Conservation (phyloP, 495 filamentous ascomycete genomes). For the Aspergillus biplanus region DNA sequence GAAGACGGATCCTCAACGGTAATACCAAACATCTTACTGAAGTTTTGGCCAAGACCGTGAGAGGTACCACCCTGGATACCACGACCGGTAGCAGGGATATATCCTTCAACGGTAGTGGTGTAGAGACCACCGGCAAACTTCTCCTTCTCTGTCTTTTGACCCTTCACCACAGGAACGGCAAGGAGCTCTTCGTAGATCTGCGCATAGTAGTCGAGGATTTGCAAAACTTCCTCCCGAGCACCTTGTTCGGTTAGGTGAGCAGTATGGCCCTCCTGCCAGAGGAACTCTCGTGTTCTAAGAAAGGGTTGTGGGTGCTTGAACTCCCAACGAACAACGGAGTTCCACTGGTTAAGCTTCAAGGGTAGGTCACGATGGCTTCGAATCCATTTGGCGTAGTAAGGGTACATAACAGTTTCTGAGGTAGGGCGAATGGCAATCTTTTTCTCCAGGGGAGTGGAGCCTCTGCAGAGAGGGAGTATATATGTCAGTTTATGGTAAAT, state of each 20-base stretch:
- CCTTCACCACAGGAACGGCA: constrained; percentile 90
- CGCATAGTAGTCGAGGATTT: constrained; percentile 93
- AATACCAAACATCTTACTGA: constrained; percentile 98
- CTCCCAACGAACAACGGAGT: constrained; percentile 97
- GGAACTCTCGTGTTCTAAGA: constrained; percentile 87
- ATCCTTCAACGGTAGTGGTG: constrained; percentile 88
- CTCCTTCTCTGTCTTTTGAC: constrained; percentile 86
- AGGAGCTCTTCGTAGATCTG: constrained; percentile 90
- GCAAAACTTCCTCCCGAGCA: constrained; percentile 80
- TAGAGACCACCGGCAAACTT: constrained; percentile 96
- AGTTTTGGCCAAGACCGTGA: constrained; percentile 95
- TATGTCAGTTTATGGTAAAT: background rate
- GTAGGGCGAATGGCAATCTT: constrained; percentile 96
- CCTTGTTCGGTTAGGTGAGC: constrained; percentile 81
- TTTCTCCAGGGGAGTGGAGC: constrained; percentile 87
- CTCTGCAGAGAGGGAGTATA: constrained; percentile 35
- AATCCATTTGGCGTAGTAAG: constrained; percentile 97
- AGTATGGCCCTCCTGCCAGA: constrained; percentile 99
- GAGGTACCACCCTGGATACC: constrained; percentile 96
- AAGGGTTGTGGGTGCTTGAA: constrained; percentile 98
- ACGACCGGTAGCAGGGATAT: constrained; percentile 90
- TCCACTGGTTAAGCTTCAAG: constrained; percentile 94
- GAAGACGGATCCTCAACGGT: constrained; percentile 87
- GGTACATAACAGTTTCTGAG: constrained; percentile 92
- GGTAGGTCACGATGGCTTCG: constrained; percentile 91